Conservation (phyloP, 2,329 filamentous ascomycete genomes). For the Malbranchea zuffiana region DNA sequence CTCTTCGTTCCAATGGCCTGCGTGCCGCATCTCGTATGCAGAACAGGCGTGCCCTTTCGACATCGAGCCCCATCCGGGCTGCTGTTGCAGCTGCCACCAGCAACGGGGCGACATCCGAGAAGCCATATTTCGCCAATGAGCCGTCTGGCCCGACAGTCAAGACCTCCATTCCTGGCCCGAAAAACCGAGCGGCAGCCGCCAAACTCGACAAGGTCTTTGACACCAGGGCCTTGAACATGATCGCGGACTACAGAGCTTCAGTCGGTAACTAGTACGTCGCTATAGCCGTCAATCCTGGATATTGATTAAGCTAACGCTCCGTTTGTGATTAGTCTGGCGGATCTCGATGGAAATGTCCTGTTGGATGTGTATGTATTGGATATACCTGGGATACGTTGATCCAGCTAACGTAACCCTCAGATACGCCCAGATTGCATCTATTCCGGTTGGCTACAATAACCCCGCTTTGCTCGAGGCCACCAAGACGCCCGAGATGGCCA, state of each 20-base stretch:
- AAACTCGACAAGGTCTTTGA: slow-evolving; percentile 73
- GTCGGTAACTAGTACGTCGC: slow-evolving; percentile 60
- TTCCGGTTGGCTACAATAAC: slow-evolving; percentile 89
- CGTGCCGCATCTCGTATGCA: no score
- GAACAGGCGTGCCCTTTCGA: slow-evolving; percentile 6
- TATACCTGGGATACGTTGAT: neutral
- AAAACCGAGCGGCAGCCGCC: slow-evolving; percentile 56
- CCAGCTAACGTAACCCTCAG: slow-evolving; percentile 29
- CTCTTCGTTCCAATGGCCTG: no score
- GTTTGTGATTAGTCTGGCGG: slow-evolving; percentile 30
- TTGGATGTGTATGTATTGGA: slow-evolving; percentile 38
- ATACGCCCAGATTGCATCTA: slow-evolving; percentile 86
- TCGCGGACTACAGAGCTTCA: slow-evolving; percentile 63
- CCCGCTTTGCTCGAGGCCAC: slow-evolving; percentile 59
- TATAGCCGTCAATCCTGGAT: neutral
- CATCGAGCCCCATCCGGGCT: slow-evolving; percentile 9
- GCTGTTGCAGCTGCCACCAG: slow-evolving; percentile 9
- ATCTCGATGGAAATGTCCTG: slow-evolving; percentile 42
- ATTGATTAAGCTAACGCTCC: neutral
- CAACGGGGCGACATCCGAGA: slow-evolving; percentile 21
- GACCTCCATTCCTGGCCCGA: slow-evolving; percentile 62
- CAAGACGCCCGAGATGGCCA: slow-evolving; percentile 65
- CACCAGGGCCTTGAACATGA: slow-evolving; percentile 74
- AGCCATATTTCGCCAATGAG: slow-evolving; percentile 49
- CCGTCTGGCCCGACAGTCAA: slow-evolving; percentile 44